Conservation (phyloP, 164 flowering plant species). For the Tetrastigma voinierianum region DNA sequence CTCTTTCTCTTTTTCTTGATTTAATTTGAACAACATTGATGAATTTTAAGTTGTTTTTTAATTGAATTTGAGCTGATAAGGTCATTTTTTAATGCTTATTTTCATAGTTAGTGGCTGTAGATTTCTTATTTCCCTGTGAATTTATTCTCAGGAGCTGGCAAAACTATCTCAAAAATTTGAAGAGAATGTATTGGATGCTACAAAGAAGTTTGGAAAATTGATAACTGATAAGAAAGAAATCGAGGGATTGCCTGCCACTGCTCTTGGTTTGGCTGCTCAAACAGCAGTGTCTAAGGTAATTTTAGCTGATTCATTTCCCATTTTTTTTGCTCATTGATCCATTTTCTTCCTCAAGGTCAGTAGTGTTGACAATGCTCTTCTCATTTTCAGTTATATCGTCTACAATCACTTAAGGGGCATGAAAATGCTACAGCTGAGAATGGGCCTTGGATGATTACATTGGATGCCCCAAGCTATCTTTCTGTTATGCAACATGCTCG, state of each 20-base stretch:
- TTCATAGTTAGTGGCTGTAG: neutral
- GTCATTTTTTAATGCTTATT: neutral
- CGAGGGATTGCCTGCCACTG: conserved; percentile 91
- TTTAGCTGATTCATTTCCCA: neutral
- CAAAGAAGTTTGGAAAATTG: conserved; percentile 89
- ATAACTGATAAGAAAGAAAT: conserved; percentile 80
- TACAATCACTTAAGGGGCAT: conserved; percentile 58
- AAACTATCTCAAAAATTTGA: conserved; percentile 75
- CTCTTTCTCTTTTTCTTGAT: too few species aligned
- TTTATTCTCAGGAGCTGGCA: conserved; percentile 71
- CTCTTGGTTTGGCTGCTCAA: conserved; percentile 89
- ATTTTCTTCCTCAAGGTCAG: conserved; percentile 2
- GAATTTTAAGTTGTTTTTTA: too few species aligned
- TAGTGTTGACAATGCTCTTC: neutral
- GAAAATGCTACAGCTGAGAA: conserved; percentile 90
- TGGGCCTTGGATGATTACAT: conserved; percentile 94
- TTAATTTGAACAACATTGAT: too few species aligned
- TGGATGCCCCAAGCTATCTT: conserved; percentile 91
- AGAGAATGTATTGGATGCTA: conserved; percentile 92
- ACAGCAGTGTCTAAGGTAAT: conserved; percentile 87
- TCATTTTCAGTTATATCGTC: conserved; percentile 1
- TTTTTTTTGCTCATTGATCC: neutral
- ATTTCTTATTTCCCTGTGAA: neutral
- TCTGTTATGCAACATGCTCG: conserved; percentile 90
- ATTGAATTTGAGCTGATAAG: neutral